Percentiles rank a stretch among this genome's conserved stretches.
Conservation (phyloP, 1,139 yeast species). For the Wickerhamomyces sp. region DNA sequence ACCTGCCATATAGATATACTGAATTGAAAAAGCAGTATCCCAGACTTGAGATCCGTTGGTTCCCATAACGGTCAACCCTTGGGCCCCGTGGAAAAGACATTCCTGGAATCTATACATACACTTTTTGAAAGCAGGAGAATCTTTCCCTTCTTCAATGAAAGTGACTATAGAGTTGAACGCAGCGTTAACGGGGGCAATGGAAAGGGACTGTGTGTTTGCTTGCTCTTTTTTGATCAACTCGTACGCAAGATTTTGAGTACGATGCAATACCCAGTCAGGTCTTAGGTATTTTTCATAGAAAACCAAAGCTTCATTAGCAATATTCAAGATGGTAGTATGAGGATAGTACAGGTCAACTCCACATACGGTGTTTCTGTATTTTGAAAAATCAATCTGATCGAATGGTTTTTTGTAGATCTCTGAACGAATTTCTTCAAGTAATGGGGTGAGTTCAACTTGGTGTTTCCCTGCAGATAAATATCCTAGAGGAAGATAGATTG, state of each 20-base stretch:
- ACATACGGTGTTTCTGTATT: slow-evolving; percentile 79
- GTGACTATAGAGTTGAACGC: slow-evolving; percentile 79
- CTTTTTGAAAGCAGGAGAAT: slow-evolving; percentile 55
- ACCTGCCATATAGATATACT: slow-evolving; percentile 77
- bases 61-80: slow-evolving; percentile 92
- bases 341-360: slow-evolving; percentile 94
- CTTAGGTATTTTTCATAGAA: slow-evolving; percentile 65
- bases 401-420: slow-evolving; percentile 73
- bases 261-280: slow-evolving; percentile 65
- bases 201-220: slow-evolving; percentile 70
- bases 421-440: slow-evolving; percentile 57
- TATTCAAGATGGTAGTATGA: slow-evolving; percentile 63
- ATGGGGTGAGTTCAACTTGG: slow-evolving; percentile 57
- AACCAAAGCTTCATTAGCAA: slow-evolving; percentile 56
- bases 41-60: slow-evolving; percentile 97
- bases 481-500: slow-evolving; percentile 84
- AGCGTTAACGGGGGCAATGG: slow-evolving; percentile 92
- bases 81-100: slow-evolving; percentile 76
- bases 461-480: slow-evolving; percentile 60
- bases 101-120: slow-evolving; percentile 66
- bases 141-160: slow-evolving; percentile 60
- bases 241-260: slow-evolving; percentile 49
- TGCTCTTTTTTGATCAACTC: slow-evolving; percentile 71
- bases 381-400: slow-evolving; percentile 59
- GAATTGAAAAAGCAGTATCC: slow-evolving; percentile 92